These are phyloP conservation scores for Hippophae rhamnoides DNA, from an alignment of 306 rosid genomes.

Conservation along the genomic window DNA sequence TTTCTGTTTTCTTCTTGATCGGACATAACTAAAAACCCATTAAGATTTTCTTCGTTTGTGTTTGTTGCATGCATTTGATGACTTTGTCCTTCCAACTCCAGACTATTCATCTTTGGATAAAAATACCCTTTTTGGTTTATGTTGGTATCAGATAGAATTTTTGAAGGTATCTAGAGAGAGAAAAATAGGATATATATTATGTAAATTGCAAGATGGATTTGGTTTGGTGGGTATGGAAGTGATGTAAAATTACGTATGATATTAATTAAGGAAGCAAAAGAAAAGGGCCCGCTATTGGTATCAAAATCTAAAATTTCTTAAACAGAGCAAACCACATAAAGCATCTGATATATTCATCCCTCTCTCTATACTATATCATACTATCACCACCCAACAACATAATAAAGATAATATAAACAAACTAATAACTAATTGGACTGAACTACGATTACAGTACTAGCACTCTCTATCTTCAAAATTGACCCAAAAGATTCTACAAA, in stretches of 20 bases:
- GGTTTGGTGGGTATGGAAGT: slow-evolving; percentile 15
- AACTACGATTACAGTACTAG: too few relatives aligned
- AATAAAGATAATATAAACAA: slow-evolving; percentile 23
- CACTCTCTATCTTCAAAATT: too few relatives aligned
- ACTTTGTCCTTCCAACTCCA: too few relatives aligned
- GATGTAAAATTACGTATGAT: slow-evolving; percentile 20
- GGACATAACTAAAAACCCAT: not conserved
- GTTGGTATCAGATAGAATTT: slow-evolving; percentile 21
- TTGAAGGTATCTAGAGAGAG: slow-evolving; percentile 27
- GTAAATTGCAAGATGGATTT: slow-evolving; percentile 12
- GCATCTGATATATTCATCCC: slow-evolving; percentile 39
- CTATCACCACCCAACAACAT: slow-evolving; percentile 11
- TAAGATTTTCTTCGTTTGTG: too few relatives aligned
- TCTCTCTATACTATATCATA: too few relatives aligned
- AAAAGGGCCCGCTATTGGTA: slow-evolving; percentile 37
- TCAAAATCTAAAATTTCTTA: slow-evolving; percentile 26
- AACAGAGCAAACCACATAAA: slow-evolving; percentile 58
- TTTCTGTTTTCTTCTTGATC: not conserved
- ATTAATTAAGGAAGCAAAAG: slow-evolving; percentile 65
- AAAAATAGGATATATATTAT: not conserved
- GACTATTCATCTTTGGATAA: not conserved
- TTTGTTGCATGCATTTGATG: too few relatives aligned
- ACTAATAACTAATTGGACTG: not conserved
- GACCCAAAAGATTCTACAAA: not conserved
- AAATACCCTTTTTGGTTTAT: slow-evolving; percentile 11